Conservation (phyloP, 345 rosid genomes). For the Gossypium rotundifolium region DNA sequence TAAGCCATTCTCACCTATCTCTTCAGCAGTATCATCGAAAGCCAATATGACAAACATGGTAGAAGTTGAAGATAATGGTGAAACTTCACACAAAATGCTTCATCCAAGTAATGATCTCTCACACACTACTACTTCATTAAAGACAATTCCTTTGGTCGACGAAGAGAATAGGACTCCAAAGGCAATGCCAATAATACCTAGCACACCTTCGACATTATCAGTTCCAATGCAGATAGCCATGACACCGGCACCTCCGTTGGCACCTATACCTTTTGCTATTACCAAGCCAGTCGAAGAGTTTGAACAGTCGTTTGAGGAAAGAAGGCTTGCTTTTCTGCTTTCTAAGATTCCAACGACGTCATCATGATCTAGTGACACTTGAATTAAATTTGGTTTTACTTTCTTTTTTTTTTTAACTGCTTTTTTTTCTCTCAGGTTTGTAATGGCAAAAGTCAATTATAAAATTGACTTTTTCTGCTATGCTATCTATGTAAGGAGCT, state of each 20-base stretch:
- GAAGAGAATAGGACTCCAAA: constrained; percentile 71
- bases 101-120: constrained; percentile 25
- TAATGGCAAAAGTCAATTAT: constrained; percentile 40
- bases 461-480: constrained; percentile 36
- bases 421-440: neutral
- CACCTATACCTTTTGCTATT: constrained; percentile 22
- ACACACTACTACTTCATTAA: constrained; percentile 55
- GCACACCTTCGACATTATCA: constrained; percentile 68
- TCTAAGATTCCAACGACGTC: constrained; percentile 33
- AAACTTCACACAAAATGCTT: constrained; percentile 26
- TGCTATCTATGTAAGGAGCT: constrained; percentile 8
- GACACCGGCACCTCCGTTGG: constrained; percentile 33
- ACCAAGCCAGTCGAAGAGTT: constrained; percentile 38
- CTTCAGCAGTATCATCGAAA: constrained; percentile 46
- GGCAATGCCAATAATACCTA: constrained; percentile 37
- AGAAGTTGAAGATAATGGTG: constrained; percentile 33
- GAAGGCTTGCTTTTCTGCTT: constrained; percentile 69
- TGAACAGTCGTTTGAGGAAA: constrained; percentile 89
- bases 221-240: constrained; percentile 74
- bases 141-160: constrained; percentile 28
- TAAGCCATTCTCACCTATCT: constrained; percentile 84
- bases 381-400: neutral
- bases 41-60: constrained; percentile 29
- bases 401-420: neutral
- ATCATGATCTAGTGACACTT: constrained; percentile 1